Evolutionary conservation across 2,329 filamentous ascomycete species (phyloP), one percentile per base, ranked within the genome.

Genomic region (Aspergillus novofumigatus): DNA sequence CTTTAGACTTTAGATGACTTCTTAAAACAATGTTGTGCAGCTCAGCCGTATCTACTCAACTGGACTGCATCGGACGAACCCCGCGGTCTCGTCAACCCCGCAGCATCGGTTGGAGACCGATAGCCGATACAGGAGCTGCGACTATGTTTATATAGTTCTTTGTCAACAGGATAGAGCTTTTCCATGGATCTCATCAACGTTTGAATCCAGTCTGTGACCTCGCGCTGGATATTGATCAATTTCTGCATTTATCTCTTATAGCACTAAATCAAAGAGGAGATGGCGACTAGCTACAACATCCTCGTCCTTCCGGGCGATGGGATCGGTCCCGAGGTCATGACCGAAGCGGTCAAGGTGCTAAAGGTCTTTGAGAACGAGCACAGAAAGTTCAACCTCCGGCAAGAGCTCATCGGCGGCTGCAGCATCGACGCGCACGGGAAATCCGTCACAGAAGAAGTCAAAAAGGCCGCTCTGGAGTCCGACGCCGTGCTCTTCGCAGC

Each of bases 401-500:
- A 92, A 51, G 90, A 96, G 69, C 82, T 94, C 49, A 84, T 96
- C 55, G 91, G 92, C 64, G 92, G 92, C 65, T 91, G 92, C 83
- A 80, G 89, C 81, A 96, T 96, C 74, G 86, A 96, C 68, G 84
- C 83, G 5, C 84, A 86, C 69, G 90, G 90, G 63, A 82, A 79
- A 52, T 84, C 92, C 25, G 81, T 96, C 55, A 94, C 91, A 35
- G 85, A 92, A 63, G 83, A 87, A 66, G 89, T 91, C 59, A 89
- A 96, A 67, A 78, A 80, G 7, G 91, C 90, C 23, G 90, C 90
- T 62, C 90, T 93, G 70, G 77, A 82, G 41, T 90, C 91, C 57
- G 88, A 95, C 72, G 92, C 92, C 7, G 88, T 96, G 49, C 86
- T 96, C 52, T 87, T 97, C 59, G 92, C 91, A 57, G 90, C 91